phyloP scores from a whole-genome alignment of 257 asterid genomes.

The Phtheirospermum japonicum region DNA sequence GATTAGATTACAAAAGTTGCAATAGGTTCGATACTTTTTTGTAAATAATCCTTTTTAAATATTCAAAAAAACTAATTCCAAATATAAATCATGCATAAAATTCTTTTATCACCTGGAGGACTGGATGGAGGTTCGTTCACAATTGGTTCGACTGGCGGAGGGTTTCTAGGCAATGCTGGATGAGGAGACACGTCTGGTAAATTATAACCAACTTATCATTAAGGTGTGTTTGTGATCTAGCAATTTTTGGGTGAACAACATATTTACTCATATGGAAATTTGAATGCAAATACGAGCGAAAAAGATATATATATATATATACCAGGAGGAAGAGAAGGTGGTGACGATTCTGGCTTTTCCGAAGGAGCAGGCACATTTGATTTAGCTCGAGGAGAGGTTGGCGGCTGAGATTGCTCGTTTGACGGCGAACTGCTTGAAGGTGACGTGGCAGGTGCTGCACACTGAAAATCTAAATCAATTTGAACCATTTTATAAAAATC shows the following conservation, averaged over 20 bases:
- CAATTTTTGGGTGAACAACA: conserved; percentile 17
- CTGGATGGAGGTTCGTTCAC: conserved; percentile 44
- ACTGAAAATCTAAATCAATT: conserved; percentile 34
- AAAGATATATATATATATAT: no score
- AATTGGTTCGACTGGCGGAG: conserved; percentile 38
- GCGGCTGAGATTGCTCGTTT: conserved; percentile 40
- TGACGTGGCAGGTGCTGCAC: conserved; percentile 47
- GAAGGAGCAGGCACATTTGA: conserved; percentile 36
- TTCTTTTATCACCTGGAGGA: conserved; percentile 61
- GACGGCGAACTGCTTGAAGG: conserved; percentile 47
- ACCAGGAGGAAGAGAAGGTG: conserved; percentile 45
- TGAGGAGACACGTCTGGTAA: conserved; percentile 34
- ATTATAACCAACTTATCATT: conserved; percentile 14
- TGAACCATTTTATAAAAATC: conserved; percentile 24
- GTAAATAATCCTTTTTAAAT: no score
- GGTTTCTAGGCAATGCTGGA: conserved; percentile 37
- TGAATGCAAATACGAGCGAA: conserved; percentile 25
- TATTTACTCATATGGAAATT: conserved; percentile 13
- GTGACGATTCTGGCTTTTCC: conserved; percentile 34
- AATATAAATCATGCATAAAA: background rate
- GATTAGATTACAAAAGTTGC: no score
- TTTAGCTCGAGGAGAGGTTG: conserved; percentile 38
- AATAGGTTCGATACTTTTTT: no score
- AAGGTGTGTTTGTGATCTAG: conserved; percentile 22
- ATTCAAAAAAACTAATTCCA: background rate